phyloP scores from a whole-genome alignment of 2,329 filamentous ascomycete species.

The Xylaria sp. region DNA sequence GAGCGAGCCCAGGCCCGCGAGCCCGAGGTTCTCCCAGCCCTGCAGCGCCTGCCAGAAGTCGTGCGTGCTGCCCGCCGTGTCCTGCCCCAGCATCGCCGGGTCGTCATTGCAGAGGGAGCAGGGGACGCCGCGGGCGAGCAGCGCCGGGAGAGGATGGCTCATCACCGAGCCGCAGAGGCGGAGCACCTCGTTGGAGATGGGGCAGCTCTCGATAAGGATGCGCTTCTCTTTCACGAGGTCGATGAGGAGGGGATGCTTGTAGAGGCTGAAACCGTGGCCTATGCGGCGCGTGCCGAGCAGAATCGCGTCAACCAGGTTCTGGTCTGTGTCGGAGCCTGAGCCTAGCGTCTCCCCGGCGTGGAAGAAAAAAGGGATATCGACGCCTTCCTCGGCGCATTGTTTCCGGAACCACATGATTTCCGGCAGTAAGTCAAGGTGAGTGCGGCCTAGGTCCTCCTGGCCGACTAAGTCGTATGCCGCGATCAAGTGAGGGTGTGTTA shows the following conservation, averaged over 20 bases:
- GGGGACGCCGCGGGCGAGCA: conserved; percentile 84
- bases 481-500: conserved; percentile 80
- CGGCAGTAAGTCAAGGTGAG: conserved; percentile 80
- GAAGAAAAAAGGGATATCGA: conserved; percentile 94
- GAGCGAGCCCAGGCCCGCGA: conserved; percentile 85
- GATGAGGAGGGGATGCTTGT: conserved; percentile 89
- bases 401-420: conserved; percentile 95
- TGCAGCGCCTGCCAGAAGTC: conserved; percentile 96
- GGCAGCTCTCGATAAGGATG: conserved; percentile 90
- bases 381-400: conserved; percentile 78
- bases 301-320: conserved; percentile 88
- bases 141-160: conserved; percentile 82
- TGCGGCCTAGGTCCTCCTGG: conserved; percentile 82
- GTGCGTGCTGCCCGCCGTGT: conserved; percentile 83
- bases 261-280: conserved; percentile 87
- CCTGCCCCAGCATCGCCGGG: conserved; percentile 87
- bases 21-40: conserved; percentile 89
- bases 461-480: conserved; percentile 91
- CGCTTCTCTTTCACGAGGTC: conserved; percentile 89
- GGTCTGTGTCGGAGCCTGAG: conserved; percentile 78
- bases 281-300: conserved; percentile 88
- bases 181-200: conserved; percentile 89
- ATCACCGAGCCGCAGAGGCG: conserved; percentile 80
- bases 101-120: conserved; percentile 92
- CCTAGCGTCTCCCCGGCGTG: conserved; percentile 91